Evolutionary conservation across 352 stramenopile genomes (phyloP), one percentile per base, ranked within the genome.

Genomic region (Globisporangium mamillatum): DNA sequence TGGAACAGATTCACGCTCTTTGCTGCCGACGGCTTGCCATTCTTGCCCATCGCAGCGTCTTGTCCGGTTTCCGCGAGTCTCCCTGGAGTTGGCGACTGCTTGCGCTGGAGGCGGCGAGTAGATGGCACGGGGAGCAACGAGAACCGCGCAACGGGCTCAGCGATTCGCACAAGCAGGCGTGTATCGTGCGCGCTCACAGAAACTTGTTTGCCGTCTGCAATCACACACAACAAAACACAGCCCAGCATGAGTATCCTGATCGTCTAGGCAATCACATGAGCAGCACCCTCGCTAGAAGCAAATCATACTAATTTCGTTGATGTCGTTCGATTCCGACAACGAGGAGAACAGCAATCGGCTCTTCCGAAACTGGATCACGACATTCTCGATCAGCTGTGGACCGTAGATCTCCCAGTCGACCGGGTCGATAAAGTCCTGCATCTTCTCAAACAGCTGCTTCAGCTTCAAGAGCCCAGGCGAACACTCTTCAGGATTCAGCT

Each of bases 361-460:
- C 65, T 90, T 94, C 27, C 88, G 81, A 58, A 94, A 96, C 78
- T 95, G 89, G 27, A 92, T 65, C 58, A 94, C 86, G 29, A 96
- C 89, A 62, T 95, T 94, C 64, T 93, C 81, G 48, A 94, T 89
- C 34, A 96, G 72, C 64, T 94, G 85, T 1, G 87, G 87, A 7
- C 89, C 89, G 56, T 93, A 96, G 57, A 96, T 92, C 69, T 96
- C 89, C 89, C 89, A 96, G 68, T 96, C 89, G 14, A 96, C 89
- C 2, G 87, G 89, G 56, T 96, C 89, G 18, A 96, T 79, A 48
- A 93, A 96, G 41, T 92, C 87, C 10, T 81, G 78, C 80, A 96
- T 93, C 9, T 80, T 84, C 29, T 84, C 86, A 54, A 94, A 93
- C 20, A 94, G 69, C 38, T 74, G 68, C 66, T 80, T 88, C 29